Conservation (phyloP, 2,329 filamentous ascomycete genomes). For the Hymenoscyphus occultus region DNA sequence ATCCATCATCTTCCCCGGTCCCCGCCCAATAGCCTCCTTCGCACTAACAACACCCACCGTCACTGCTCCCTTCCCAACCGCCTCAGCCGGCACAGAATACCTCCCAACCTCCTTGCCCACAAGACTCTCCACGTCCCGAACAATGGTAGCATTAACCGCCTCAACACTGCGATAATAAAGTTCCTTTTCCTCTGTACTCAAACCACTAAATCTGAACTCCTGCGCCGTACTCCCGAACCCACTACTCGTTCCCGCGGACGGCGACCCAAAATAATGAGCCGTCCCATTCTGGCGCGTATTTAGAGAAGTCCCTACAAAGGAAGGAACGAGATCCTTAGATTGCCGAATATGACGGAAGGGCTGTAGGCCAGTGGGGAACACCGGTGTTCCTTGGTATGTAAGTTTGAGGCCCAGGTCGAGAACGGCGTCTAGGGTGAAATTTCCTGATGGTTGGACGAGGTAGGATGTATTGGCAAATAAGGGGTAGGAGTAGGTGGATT, state of each 20-base stretch:
- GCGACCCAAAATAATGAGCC: conserved; percentile 51
- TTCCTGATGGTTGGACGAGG: conserved; percentile 41
- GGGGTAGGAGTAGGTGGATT: conserved; percentile 55
- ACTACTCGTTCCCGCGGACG: conserved; percentile 44
- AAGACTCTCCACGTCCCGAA: conserved; percentile 46
- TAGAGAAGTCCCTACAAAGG: conserved; percentile 42
- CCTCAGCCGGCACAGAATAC: conserved; percentile 14
- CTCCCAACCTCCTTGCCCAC: conserved; percentile 28
- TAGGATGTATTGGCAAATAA: conserved; percentile 55
- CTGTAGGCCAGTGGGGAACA: conserved; percentile 60
- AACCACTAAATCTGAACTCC: conserved; percentile 50
- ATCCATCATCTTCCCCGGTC: conserved; percentile 33
- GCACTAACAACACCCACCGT: conserved; percentile 30
- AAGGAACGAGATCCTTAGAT: conserved; percentile 21
- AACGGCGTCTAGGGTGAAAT: conserved; percentile 48
- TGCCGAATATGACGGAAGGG: conserved; percentile 44
- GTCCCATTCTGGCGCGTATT: conserved; percentile 56
- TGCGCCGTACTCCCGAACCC: conserved; percentile 57
- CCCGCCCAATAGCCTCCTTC: conserved; percentile 38
- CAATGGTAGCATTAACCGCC: conserved; percentile 52
- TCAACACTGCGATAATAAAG: conserved; percentile 55
- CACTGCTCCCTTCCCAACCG: conserved; percentile 14
- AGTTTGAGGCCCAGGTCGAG: conserved; percentile 50
- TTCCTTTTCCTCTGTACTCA: conserved; percentile 30
- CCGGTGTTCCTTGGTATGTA: conserved; percentile 43